Evolutionary conservation across 805 yeast genomes (phyloP).

Genomic region (Ascoidea tarda): DNA sequence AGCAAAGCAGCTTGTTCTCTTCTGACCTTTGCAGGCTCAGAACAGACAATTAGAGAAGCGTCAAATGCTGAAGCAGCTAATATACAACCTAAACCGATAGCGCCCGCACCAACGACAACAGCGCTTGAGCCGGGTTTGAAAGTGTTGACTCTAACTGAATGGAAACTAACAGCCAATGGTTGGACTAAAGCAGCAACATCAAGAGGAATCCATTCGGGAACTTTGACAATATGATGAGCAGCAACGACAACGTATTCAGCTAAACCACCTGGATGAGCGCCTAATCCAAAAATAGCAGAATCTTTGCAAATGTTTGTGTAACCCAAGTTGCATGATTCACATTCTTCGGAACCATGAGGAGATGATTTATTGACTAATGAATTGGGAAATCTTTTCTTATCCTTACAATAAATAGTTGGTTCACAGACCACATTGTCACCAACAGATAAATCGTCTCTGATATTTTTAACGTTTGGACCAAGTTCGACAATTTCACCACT

Average conservation of each 20-base stretch:
- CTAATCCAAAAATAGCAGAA: slow-evolving; percentile 32
- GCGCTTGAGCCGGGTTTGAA: slow-evolving; percentile 31
- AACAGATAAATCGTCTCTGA: slow-evolving; percentile 23
- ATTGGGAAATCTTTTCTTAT: slow-evolving; percentile 19
- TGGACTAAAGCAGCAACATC: slow-evolving; percentile 45
- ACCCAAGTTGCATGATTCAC: slow-evolving; percentile 29
- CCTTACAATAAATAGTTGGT: slow-evolving; percentile 29
- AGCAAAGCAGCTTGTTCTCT: slow-evolving; percentile 39
- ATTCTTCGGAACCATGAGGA: slow-evolving; percentile 15
- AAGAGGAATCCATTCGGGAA: slow-evolving; percentile 25
- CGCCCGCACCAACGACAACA: slow-evolving; percentile 46
- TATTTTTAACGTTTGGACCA: slow-evolving; percentile 30
- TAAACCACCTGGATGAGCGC: slow-evolving; percentile 32
- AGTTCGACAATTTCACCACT: slow-evolving; percentile 30
- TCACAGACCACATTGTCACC: slow-evolving; percentile 51
- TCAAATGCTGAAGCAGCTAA: slow-evolving; percentile 35
- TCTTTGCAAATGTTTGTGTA: slow-evolving; percentile 30
- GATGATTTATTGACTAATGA: slow-evolving; percentile 19
- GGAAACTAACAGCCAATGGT: slow-evolving; percentile 47
- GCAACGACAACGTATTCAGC: slow-evolving; percentile 30
- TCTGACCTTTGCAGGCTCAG: slow-evolving; percentile 46
- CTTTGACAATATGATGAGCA: slow-evolving; percentile 24
- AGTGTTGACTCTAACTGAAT: slow-evolving; percentile 33
- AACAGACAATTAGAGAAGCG: slow-evolving; percentile 36
- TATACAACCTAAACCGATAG: slow-evolving; percentile 45